Base-by-base conservation (phyloP, 805 yeast genomes). In the Cephaloascus fragrans region DNA sequence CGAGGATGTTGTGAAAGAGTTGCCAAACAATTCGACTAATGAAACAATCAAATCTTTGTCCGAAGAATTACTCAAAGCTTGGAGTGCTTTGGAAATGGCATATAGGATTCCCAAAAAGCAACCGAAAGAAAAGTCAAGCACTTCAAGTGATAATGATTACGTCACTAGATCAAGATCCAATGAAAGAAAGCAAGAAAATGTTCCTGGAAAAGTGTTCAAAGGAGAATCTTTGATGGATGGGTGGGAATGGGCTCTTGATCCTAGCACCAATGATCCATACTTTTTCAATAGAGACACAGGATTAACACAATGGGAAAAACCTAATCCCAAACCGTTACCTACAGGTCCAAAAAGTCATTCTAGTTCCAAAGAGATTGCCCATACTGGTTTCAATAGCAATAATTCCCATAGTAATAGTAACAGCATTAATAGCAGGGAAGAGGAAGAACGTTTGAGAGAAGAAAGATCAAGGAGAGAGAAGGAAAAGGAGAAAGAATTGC, bases 51-150 rank as follows among this genome's bases (percentile, higher is more conserved):
- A 56, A 45, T 41, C 39, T 1, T 57, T 68, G 39, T 69, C 81
- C 3, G 42, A 55, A 3, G 55, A 56, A 4, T 58, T 90, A 31
- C 49, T 85, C 19, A 63, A 68, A 1, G 80, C 69, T 40, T 90
- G 97, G 97, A 64, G 79, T 35, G 62, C 63, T 19, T 71, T 85
- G 42, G 80, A 83, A 52, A 77, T 85, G 73, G 89, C 88, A n/a
- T 84, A 81, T 52, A 73, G 93, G 35, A 89, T 90, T 38, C 89
- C 94, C 1, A 80, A 89, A 48, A 69, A 69, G 32, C 59, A 50
- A 41, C 35, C 29, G n/a, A 26, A 43, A 35, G 36, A 45, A 36
- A 33, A 35, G 34, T 28, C 39, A 17, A 12, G 10, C 6, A 8
- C 28, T 23, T 12, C 28, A 8, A 12, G 12, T 8, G 6, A 6